Percentiles rank a stretch among this genome's conserved stretches.
These are phyloP conservation scores for Melaleuca quinquenervia DNA, from an alignment of 345 rosid genomes.

Conservation along the genomic window DNA sequence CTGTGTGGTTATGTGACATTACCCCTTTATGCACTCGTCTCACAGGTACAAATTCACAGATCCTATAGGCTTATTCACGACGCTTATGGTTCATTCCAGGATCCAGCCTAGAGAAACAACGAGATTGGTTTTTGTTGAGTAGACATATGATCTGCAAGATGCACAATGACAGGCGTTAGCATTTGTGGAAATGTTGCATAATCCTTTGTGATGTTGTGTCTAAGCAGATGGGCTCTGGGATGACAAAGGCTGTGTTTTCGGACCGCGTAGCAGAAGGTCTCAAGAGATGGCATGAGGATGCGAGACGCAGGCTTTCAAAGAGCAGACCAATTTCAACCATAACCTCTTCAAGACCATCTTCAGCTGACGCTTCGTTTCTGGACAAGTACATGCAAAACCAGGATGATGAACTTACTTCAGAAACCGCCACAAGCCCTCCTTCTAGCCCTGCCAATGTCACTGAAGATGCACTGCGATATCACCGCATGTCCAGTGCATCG, in stretches of 20 bases:
- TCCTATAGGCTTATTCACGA: neutral
- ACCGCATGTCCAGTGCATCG: neutral
- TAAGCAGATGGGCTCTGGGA: constrained; percentile 15
- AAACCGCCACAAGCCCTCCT: neutral
- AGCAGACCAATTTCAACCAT: neutral
- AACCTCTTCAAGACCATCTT: neutral
- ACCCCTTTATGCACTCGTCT: constrained; percentile 19
- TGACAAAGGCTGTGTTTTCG: constrained; percentile 1
- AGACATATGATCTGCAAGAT: neutral
- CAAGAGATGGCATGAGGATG: constrained; percentile 6
- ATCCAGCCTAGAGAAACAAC: neutral
- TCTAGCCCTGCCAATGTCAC: neutral
- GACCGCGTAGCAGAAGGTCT: constrained; percentile 4
- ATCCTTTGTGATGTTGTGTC: neutral
- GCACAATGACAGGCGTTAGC: neutral
- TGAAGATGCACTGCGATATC: neutral
- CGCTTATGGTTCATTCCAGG: neutral
- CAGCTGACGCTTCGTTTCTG: neutral
- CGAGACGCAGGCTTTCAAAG: neutral
- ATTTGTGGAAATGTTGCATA: neutral
- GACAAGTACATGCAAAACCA: neutral
- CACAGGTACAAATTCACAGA: constrained; percentile 3
- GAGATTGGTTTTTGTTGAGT: neutral
- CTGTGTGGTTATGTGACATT: constrained; percentile 21
- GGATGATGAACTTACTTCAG: neutral